Evolutionary conservation across 2,329 filamentous ascomycete species (phyloP).

Genomic region (Metarhizium album): DNA sequence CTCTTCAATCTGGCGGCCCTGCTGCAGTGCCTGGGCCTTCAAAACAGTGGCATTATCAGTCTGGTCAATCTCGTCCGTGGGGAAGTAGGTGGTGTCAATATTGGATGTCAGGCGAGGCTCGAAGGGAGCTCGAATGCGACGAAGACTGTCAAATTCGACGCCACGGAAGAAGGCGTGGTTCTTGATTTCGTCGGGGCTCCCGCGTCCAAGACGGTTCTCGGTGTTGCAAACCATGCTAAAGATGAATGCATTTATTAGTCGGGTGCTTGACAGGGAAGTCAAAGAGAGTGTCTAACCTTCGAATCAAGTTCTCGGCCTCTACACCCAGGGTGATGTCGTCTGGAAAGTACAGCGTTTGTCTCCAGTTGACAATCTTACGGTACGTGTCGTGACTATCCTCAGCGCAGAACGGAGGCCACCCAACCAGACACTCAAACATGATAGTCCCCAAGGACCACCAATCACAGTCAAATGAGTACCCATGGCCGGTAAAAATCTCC

Average conservation of each 20-base stretch:
- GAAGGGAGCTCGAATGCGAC: constrained; percentile 88
- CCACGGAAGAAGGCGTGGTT: constrained; percentile 91
- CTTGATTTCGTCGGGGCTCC: constrained; percentile 87
- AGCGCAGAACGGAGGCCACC: constrained; percentile 97
- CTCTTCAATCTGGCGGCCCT: constrained; percentile 57
- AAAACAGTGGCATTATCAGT: constrained; percentile 84
- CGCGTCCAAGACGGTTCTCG: constrained; percentile 79
- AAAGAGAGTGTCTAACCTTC: constrained; percentile 51
- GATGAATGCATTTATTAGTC: background rate
- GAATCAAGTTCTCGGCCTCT: constrained; percentile 85
- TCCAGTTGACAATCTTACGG: constrained; percentile 98
- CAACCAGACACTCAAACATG: constrained; percentile 98
- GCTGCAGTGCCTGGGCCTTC: constrained; percentile 69
- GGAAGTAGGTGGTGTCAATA: constrained; percentile 97
- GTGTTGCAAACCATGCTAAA: constrained; percentile 83
- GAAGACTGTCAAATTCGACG: constrained; percentile 87
- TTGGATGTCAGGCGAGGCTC: constrained; percentile 88
- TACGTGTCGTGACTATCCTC: constrained; percentile 97
- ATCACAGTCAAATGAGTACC: constrained; percentile 94
- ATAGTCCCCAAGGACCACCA: constrained; percentile 99
- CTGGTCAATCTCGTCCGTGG: constrained; percentile 95
- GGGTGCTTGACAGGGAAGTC: constrained; percentile 3
- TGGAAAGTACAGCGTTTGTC: constrained; percentile 89
- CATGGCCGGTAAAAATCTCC: constrained; percentile 93
- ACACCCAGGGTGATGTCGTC: constrained; percentile 82